Conservation (phyloP, 2,329 filamentous ascomycete species). For the Bimuria novae-zelandiae region DNA sequence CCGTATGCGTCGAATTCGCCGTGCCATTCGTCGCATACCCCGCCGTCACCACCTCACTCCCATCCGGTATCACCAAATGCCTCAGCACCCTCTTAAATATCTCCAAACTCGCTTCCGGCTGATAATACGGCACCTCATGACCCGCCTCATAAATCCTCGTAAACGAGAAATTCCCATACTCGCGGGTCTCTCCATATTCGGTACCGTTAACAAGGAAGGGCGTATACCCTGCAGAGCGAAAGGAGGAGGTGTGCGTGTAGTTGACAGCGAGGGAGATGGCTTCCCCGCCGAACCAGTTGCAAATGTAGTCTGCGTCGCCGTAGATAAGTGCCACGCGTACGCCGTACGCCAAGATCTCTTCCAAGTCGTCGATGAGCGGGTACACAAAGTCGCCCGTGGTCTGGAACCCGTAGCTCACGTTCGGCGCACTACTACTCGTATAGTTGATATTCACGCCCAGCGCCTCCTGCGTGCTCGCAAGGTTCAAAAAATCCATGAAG, state of each 20-base stretch:
- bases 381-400: slow-evolving; percentile 53
- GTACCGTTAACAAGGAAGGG: slow-evolving; percentile 67
- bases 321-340: slow-evolving; percentile 62
- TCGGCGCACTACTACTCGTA: slow-evolving; percentile 47
- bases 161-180: slow-evolving; percentile 70
- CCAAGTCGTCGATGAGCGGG: slow-evolving; percentile 53
- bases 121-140: slow-evolving; percentile 56
- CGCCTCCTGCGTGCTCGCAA: slow-evolving; percentile 57
- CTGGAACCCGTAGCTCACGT: slow-evolving; percentile 52
- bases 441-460: slow-evolving; percentile 60
- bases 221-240: slow-evolving; percentile 71
- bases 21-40: slow-evolving; percentile 39
- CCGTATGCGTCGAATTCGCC: slow-evolving; percentile 37
- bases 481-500: slow-evolving; percentile 58
- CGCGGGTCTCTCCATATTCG: slow-evolving; percentile 68
- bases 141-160: slow-evolving; percentile 58
- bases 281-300: slow-evolving; percentile 74
- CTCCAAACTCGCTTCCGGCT: slow-evolving; percentile 38
- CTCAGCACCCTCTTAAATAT: slow-evolving; percentile 35
- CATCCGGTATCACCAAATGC: slow-evolving; percentile 36
- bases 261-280: slow-evolving; percentile 64
- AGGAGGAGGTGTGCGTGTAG: slow-evolving; percentile 57
- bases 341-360: slow-evolving; percentile 58
- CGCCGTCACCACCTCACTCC: slow-evolving; percentile 30
- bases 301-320: slow-evolving; percentile 63